Conservation (phyloP, 139 green algal genomes). For the Dunaliella primolecta region DNA sequence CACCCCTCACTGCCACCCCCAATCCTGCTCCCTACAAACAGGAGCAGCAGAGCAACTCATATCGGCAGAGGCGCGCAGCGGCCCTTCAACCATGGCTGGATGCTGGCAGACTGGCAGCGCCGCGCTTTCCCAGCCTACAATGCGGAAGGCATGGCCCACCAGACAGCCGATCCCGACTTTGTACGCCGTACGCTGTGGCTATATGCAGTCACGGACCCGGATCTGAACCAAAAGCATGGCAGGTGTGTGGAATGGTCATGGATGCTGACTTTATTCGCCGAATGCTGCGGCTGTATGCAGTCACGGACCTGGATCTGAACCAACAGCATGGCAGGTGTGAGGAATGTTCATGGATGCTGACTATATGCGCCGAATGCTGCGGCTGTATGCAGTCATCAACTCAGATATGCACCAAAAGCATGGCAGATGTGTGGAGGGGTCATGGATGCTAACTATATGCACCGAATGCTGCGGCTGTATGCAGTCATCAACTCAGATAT, state of each 20-base stretch:
- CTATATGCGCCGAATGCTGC: too few relatives aligned
- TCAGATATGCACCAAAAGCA: too few relatives aligned
- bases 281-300: conserved; percentile 75
- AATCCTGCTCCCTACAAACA: too few relatives aligned
- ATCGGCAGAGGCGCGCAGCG: conserved; percentile 71
- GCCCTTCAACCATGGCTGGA: conserved; percentile 75
- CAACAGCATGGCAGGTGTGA: conserved; percentile 19
- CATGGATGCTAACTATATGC: too few relatives aligned
- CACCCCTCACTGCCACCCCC: too few relatives aligned
- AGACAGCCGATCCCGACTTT: background rate
- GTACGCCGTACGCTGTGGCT: conserved; percentile 52
- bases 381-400: too few relatives aligned
- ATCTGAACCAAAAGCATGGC: conserved; percentile 48
- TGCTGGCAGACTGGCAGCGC: conserved; percentile 15
- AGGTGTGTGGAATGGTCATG: too few relatives aligned
- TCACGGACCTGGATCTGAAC: conserved; percentile 78
- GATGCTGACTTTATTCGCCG: conserved; percentile 14
- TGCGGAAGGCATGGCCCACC: background rate
- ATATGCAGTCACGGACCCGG: conserved; percentile 83
- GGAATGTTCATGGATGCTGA: too few relatives aligned
- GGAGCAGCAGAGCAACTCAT: conserved; percentile 40
- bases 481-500: too few relatives aligned
- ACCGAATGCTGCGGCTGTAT: too few relatives aligned
- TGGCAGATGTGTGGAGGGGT: too few relatives aligned
- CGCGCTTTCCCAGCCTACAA: background rate